Conservation (phyloP, 73 alveolate species). For the Paramecium tetraurelia region DNA sequence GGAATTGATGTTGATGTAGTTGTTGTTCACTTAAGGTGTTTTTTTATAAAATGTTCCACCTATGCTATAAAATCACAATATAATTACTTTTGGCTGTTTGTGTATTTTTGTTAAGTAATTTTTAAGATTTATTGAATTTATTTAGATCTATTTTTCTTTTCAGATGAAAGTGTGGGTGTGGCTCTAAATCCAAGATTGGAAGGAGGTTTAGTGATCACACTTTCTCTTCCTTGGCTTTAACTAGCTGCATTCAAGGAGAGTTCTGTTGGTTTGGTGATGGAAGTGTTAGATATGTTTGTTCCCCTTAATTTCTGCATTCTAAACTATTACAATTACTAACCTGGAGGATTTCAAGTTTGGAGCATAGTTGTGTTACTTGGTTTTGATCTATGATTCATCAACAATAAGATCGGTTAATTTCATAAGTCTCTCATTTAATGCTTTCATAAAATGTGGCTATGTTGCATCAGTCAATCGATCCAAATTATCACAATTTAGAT, state of each 20-base stretch:
- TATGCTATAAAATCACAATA: background rate
- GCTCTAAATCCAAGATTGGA: constrained; percentile 16
- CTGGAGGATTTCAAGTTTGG: constrained; percentile 22
- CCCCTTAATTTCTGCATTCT: constrained; percentile 32
- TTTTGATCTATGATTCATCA: background rate
- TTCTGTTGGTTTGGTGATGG: background rate
- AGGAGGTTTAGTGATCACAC: background rate
- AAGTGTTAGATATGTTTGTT: constrained; percentile 3
- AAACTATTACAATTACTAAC: background rate
- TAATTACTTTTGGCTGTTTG: background rate
- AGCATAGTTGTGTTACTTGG: background rate
- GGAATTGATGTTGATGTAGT: background rate
- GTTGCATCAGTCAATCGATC: constrained; percentile 39
- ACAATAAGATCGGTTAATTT: constrained; percentile 11
- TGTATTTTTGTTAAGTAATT: background rate
- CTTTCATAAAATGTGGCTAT: constrained; percentile 9
- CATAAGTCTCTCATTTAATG: background rate
- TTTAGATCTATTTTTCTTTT: constrained; percentile 32
- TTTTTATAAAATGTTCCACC: background rate
- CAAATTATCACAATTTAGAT: background rate
- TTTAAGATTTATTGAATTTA: constrained; percentile 19
- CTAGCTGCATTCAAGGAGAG: background rate
- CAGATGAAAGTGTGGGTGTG: background rate
- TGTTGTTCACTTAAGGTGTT: constrained; percentile 28
- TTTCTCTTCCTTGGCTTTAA: constrained; percentile 25